phyloP scores from a whole-genome alignment of 176 grass and related monocot genomes.

The Otatea glauca region DNA sequence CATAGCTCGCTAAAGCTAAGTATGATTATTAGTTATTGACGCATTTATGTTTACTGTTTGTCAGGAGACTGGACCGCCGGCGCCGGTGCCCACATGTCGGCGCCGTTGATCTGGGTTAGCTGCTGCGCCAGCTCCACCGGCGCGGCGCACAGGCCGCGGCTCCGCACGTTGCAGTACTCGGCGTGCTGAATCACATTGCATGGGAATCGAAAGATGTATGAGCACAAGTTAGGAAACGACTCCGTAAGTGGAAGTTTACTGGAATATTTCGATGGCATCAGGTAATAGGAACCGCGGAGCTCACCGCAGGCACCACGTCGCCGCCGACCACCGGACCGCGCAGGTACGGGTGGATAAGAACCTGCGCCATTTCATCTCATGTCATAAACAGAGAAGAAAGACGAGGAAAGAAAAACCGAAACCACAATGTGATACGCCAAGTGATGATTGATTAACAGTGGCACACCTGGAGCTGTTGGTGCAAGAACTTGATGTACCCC shows the following conservation, averaged over 20 bases:
- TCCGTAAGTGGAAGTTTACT: neutral
- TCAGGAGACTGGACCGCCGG: conserved; percentile 20
- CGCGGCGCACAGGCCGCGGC: conserved; percentile 57
- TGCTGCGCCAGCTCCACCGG: conserved; percentile 35
- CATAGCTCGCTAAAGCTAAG: neutral
- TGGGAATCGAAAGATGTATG: conserved; percentile 13
- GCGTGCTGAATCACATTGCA: conserved; percentile 29
- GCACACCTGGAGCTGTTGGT: conserved; percentile 60
- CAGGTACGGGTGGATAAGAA: conserved; percentile 56
- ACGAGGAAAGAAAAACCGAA: neutral
- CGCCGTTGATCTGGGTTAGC: conserved; percentile 60
- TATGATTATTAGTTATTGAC: neutral
- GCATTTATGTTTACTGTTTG: neutral
- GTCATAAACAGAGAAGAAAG: neutral
- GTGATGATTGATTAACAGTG: neutral
- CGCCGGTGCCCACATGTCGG: conserved; percentile 59
- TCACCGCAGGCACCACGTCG: conserved; percentile 39
- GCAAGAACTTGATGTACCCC: conserved; percentile 63
- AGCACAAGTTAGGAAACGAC: neutral
- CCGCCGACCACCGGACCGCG: neutral
- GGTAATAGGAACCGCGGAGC: neutral
- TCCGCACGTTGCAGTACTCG: conserved; percentile 49
- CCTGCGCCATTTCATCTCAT: conserved; percentile 34
- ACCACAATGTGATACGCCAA: neutral
- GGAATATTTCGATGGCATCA: neutral